A percentile compares a stretch with the other conserved stretches of the same genome.
Evolutionary conservation across 2,329 filamentous ascomycete genomes (phyloP).

Genomic region (Metarhizium brunneum): DNA sequence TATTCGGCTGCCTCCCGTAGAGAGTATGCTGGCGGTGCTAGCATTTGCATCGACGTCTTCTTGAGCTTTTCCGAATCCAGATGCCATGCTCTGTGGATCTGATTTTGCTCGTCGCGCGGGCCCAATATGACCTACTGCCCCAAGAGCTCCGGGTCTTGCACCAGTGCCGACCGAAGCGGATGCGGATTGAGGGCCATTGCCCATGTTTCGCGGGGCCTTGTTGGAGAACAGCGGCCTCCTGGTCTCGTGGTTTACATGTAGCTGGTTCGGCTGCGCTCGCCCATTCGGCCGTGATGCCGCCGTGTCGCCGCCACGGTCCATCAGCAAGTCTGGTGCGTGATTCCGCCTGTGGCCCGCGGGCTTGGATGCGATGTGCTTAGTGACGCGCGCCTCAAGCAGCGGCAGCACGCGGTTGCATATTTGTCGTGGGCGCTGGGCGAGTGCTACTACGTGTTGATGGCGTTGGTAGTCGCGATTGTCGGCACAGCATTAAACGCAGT

Average conservation of each 20-base stretch:
- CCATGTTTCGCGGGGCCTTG: constrained; percentile 13
- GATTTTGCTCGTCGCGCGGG: constrained; percentile 15
- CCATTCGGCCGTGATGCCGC: background rate
- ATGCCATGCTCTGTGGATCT: constrained; percentile 12
- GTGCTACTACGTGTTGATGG: background rate
- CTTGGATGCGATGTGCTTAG: background rate
- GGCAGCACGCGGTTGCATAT: constrained; percentile 1
- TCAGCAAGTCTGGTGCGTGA: background rate
- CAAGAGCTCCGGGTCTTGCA: constrained; percentile 1
- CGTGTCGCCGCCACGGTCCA: constrained; percentile 3
- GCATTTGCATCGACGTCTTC: background rate
- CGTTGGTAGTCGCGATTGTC: background rate
- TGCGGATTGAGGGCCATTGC: constrained; percentile 2
- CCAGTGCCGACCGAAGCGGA: constrained; percentile 3
- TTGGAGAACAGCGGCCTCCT: constrained; percentile 30
- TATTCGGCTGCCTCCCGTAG: constrained; percentile 24
- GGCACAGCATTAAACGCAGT: background rate
- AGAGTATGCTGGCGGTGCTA: constrained; percentile 14
- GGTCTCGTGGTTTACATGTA: constrained; percentile 30
- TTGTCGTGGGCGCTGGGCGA: background rate
- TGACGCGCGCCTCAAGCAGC: constrained; percentile 5
- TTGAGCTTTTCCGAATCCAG: constrained; percentile 6
- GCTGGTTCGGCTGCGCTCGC: constrained; percentile 11
- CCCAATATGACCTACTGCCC: background rate
- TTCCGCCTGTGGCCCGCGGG: background rate